Evolutionary conservation across 805 yeast species (phyloP).

Genomic region (Kurtzmaniella cleridarum): DNA sequence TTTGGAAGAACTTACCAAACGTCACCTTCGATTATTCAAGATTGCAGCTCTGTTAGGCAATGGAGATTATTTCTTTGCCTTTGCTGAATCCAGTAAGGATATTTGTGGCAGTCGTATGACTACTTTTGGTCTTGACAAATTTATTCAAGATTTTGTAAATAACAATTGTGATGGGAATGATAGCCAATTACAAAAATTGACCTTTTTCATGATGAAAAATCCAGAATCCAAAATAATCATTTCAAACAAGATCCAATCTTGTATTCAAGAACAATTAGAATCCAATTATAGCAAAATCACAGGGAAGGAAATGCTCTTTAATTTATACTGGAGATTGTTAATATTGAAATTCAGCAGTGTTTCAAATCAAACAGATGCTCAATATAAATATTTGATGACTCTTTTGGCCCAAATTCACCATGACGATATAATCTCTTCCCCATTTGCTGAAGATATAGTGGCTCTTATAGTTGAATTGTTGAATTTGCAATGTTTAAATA

Average conservation of each 20-base stretch:
- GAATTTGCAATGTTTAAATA: constrained; percentile 16
- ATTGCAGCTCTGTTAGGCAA: constrained; percentile 26
- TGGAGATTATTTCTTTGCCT: constrained; percentile 37
- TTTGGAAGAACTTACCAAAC: constrained; percentile 40
- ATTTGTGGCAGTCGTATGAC: constrained; percentile 41
- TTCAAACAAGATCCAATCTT: constrained; percentile 24
- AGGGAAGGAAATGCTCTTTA: constrained; percentile 17
- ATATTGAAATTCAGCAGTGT: constrained; percentile 34
- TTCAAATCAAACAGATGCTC: constrained; percentile 15
- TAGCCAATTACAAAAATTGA: constrained; percentile 22
- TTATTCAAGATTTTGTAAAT: constrained; percentile 45
- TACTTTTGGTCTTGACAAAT: constrained; percentile 37
- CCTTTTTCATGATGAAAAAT: constrained; percentile 16
- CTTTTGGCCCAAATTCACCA: constrained; percentile 9
- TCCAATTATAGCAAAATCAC: constrained; percentile 4
- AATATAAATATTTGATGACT: constrained; percentile 10
- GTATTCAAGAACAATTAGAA: constrained; percentile 7
- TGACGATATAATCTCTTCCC: constrained; percentile 5
- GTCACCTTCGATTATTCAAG: constrained; percentile 40
- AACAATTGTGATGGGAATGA: constrained; percentile 13
- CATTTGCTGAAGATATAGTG: constrained; percentile 35
- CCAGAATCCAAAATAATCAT: constrained; percentile 14
- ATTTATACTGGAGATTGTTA: constrained; percentile 48
- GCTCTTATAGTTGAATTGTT: constrained; percentile 36
- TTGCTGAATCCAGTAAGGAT: constrained; percentile 42